Conservation (phyloP, 306 rosid species). For the Albizia julibrissin region DNA sequence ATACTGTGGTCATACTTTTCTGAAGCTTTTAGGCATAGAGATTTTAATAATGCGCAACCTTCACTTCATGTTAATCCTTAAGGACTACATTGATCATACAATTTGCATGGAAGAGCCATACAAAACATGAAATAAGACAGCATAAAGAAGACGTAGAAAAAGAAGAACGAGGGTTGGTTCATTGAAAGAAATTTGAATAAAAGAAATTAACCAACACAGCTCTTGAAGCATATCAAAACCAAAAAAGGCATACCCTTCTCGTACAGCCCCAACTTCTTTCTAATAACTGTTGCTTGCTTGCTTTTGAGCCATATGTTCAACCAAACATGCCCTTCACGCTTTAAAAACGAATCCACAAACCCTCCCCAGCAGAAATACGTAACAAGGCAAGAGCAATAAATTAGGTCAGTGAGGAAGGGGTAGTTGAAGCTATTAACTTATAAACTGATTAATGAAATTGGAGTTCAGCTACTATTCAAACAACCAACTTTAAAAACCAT, state of each 20-base stretch:
- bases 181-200: neutral
- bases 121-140: neutral
- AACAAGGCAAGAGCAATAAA: conserved; percentile 26
- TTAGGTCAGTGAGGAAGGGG: conserved; percentile 35
- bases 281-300: neutral
- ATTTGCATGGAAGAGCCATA: neutral
- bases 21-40: neutral
- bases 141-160: neutral
- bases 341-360: neutral
- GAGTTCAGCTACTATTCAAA: conserved; percentile 15
- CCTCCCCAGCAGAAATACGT: neutral
- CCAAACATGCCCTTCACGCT: conserved; percentile 24
- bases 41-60: neutral
- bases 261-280: neutral
- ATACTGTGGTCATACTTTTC: neutral
- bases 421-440: conserved; percentile 47
- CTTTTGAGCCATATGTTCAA: conserved; percentile 27
- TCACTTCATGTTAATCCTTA: neutral
- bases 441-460: conserved; percentile 5
- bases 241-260: neutral
- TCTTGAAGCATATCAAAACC: neutral
- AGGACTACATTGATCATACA: neutral
- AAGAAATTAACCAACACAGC: neutral
- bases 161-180: neutral
- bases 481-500: conserved; percentile 1